Percentiles rank a stretch among this genome's conserved stretches.
Evolutionary conservation across 2,329 filamentous ascomycete species (phyloP).

Genomic region (Phoma sp.): DNA sequence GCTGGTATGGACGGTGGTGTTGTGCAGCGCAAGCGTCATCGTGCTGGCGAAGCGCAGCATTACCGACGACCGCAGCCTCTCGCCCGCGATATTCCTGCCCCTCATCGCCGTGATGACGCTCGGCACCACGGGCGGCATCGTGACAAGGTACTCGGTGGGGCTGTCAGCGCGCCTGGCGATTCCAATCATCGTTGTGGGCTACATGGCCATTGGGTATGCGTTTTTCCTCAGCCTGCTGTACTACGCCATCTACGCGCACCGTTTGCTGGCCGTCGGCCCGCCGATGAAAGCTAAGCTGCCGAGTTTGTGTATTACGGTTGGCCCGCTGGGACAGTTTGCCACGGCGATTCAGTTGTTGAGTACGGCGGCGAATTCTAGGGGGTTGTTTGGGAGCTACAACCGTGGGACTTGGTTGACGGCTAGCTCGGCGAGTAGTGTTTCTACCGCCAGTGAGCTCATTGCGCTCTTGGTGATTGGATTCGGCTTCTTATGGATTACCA

Average conservation of each 20-base stretch:
- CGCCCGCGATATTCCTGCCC: constrained; percentile 24
- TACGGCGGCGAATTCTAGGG: constrained; percentile 17
- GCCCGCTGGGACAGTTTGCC: constrained; percentile 27
- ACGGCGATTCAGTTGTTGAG: constrained; percentile 24
- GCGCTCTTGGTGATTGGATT: constrained; percentile 22
- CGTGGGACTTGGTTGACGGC: constrained; percentile 21
- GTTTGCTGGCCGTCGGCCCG: constrained; percentile 23
- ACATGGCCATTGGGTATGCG: constrained; percentile 24
- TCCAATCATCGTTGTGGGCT: constrained; percentile 25
- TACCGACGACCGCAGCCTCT: constrained; percentile 14
- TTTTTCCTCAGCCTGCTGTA: constrained; percentile 25
- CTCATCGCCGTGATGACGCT: constrained; percentile 25
- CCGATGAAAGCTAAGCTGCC: constrained; percentile 19
- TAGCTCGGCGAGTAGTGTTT: constrained; percentile 18
- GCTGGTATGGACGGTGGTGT: constrained; percentile 24
- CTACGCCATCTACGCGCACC: constrained; percentile 22
- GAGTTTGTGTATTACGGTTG: constrained; percentile 19
- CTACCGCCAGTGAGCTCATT: constrained; percentile 14
- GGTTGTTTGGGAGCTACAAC: constrained; percentile 19
- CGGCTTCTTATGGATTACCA: constrained; percentile 22
- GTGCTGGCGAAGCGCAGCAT: constrained; percentile 21
- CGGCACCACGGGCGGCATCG: constrained; percentile 22
- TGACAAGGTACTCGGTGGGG: constrained; percentile 19
- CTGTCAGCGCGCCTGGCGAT: constrained; percentile 22
- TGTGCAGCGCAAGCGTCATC: constrained; percentile 21